These are phyloP conservation scores for Posidonia oceanica DNA, from an alignment of 116 monocot genomes.

Conservation along the genomic window DNA sequence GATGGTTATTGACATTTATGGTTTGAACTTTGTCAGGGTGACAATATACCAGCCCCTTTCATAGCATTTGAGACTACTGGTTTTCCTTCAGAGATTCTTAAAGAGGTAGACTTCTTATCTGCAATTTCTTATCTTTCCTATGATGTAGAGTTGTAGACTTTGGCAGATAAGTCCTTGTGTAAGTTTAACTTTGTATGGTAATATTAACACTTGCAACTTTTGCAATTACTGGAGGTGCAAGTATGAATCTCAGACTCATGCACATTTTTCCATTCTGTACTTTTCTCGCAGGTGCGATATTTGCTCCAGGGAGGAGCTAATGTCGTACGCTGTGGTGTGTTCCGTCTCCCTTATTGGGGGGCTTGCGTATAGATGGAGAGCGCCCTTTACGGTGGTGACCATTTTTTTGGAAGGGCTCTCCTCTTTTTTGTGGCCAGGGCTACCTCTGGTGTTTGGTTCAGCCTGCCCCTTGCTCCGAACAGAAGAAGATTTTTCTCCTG, in stretches of 20 bases:
- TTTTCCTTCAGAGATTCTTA: conserved; percentile 74
- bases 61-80: conserved; percentile 81
- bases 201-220: not conserved
- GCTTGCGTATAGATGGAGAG: conserved; percentile 54
- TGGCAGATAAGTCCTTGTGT: no score
- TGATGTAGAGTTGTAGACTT: not conserved
- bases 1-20: not conserved
- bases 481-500: conserved; percentile 40
- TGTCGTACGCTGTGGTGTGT: conserved; percentile 86
- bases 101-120: conserved; percentile 45
- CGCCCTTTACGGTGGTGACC: conserved; percentile 27
- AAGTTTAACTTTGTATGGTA: not conserved
- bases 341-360: conserved; percentile 36
- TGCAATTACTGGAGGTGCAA: conserved; percentile 1
- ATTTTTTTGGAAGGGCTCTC: conserved; percentile 18
- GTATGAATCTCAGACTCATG: conserved; percentile 24
- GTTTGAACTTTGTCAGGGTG: conserved; percentile 37
- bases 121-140: not conserved
- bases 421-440: conserved; percentile 19
- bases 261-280: conserved; percentile 46
- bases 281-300: conserved; percentile 98
- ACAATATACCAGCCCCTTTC: conserved; percentile 67
- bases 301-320: conserved; percentile 99
- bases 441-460: conserved; percentile 19
- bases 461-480: conserved; percentile 29